These are phyloP conservation scores for Jaltomata sinuosa DNA, from an alignment of 257 asterid genomes.

Conservation along the genomic window DNA sequence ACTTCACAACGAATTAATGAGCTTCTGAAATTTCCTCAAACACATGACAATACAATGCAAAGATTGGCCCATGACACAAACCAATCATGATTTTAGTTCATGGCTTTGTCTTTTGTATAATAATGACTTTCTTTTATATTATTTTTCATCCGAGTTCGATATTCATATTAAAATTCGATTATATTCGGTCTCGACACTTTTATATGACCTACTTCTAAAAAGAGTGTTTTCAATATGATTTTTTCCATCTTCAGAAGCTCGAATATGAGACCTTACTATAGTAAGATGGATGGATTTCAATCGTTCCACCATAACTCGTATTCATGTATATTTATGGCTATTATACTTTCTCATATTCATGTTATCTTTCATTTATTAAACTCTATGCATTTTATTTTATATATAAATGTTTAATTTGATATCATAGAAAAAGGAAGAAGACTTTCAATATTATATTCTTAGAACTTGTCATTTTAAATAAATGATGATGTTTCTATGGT, in stretches of 20 bases:
- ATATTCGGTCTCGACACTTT: fast-evolving
- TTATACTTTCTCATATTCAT: background rate
- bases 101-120: background rate
- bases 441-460: background rate
- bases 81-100: background rate
- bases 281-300: no score
- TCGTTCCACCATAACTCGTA: background rate
- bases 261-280: background rate
- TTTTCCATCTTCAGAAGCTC: background rate
- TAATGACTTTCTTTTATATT: background rate
- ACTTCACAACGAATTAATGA: background rate
- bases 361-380: background rate
- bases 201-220: background rate
- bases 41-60: background rate
- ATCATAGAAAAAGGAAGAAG: background rate
- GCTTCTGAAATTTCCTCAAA: background rate
- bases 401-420: background rate
- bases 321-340: background rate
- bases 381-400: background rate
- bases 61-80: background rate
- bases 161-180: fast-evolving
- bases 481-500: background rate
- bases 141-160: no score
- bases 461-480: background rate
- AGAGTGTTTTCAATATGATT: fast-evolving